These are phyloP conservation scores for Paraurostyla sp. DNA, from an alignment of 73 alveolate species.

Conservation along the genomic window DNA sequence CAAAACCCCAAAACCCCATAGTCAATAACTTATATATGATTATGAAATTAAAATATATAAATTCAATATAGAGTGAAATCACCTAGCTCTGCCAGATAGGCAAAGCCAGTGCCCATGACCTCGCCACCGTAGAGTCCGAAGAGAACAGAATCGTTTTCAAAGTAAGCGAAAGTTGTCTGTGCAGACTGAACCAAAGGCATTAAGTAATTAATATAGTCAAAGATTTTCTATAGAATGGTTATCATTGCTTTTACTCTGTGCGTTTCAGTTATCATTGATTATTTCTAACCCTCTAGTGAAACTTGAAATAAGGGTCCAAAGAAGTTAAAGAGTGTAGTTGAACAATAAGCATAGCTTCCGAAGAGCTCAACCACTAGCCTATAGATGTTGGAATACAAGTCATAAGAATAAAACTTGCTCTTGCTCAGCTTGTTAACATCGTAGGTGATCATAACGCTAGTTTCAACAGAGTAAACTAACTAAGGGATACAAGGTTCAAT, in stretches of 20 bases:
- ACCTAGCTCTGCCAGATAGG: slow-evolving; percentile 7
- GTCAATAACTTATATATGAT: too few relatives aligned
- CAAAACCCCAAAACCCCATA: too few relatives aligned
- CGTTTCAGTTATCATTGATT: neutral
- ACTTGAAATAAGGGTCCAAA: neutral
- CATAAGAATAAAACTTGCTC: neutral
- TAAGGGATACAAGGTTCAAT: neutral
- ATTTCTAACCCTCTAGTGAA: neutral
- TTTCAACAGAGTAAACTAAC: neutral
- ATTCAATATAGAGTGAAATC: neutral
- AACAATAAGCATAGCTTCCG: slow-evolving; percentile 44
- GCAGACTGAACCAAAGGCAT: neutral
- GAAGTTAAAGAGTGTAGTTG: neutral
- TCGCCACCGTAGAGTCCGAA: slow-evolving; percentile 41
- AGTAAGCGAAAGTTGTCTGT: neutral
- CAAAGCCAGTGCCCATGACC: slow-evolving; percentile 16
- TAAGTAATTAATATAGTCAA: neutral
- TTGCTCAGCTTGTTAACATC: neutral
- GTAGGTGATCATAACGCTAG: slow-evolving; percentile 21
- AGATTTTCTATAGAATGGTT: neutral
- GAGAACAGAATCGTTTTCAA: neutral
- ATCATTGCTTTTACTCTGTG: neutral
- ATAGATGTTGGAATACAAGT: neutral
- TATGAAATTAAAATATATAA: too few relatives aligned
- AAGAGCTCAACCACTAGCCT: neutral